Conservation (phyloP, 2,329 filamentous ascomycete species). For the Bipolaris bicolor region DNA sequence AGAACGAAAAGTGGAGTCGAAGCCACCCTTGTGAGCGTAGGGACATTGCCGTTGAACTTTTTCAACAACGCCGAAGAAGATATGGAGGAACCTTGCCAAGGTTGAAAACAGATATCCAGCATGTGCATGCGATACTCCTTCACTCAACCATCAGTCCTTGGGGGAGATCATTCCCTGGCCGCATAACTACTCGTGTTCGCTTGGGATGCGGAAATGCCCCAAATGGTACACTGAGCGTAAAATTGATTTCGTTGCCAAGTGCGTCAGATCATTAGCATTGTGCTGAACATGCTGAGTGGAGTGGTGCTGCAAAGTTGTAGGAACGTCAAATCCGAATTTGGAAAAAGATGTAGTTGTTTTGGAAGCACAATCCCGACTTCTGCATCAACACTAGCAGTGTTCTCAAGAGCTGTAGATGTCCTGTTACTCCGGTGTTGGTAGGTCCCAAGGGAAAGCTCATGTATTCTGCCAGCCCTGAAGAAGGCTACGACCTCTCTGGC, state of each 20-base stretch:
- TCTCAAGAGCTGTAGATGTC: constrained; percentile 48
- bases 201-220: constrained; percentile 58
- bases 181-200: constrained; percentile 52
- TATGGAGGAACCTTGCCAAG: constrained; percentile 49
- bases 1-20: constrained; percentile 50
- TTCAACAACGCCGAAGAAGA: constrained; percentile 53
- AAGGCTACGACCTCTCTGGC: constrained; percentile 43
- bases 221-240: constrained; percentile 48
- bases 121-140: constrained; percentile 45
- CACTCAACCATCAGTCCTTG: constrained; percentile 52
- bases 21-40: constrained; percentile 53
- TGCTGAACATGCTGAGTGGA: constrained; percentile 29
- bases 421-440: constrained; percentile 49
- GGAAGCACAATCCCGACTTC: constrained; percentile 29
- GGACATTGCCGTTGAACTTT: constrained; percentile 52
- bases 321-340: constrained; percentile 19
- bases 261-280: constrained; percentile 26
- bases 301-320: constrained; percentile 24
- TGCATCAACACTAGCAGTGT: constrained; percentile 34
- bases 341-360: constrained; percentile 20
- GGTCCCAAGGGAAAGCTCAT: constrained; percentile 53
- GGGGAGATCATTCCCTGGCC: constrained; percentile 58
- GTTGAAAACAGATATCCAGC: constrained; percentile 51
- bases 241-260: constrained; percentile 43
- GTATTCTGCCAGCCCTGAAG: constrained; percentile 53